Evolutionary conservation across 75 land plant genomes (phyloP), one percentile per base, ranked within the genome.

Genomic region (Pinus taeda): DNA sequence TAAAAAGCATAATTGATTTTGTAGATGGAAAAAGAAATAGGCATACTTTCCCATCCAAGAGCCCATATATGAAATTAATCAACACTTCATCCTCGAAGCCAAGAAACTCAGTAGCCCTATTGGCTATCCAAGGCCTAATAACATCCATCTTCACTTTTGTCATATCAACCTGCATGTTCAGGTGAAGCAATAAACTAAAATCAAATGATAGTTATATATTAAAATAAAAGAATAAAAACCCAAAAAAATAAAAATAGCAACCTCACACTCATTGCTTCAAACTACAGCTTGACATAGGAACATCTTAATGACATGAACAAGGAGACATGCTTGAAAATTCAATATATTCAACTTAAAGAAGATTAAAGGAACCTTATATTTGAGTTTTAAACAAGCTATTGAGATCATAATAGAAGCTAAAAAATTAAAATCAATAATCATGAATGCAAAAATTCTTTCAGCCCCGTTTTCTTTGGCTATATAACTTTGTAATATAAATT

Each of bases 41-140:
- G 26, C 80, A 55, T 85, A 90, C 99, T 92, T 97, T 97, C 49
- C 86, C 93, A 33, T 97, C 99, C 11, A 97, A 84, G 60, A 95
- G 87, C 6, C 91, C 93, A 78, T 89, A 92, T 57, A 97, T 90
- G 69, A 95, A 97, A 77, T 97, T 97, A 74, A 97, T 97, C n/a
- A 97, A 86, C 57, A 97, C 99, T 85, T 97, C 99, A 76, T 97
- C 99, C 79, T 97, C 99, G 60, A 97, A 94, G 3, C 98, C 99
- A 12, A 97, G 88, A 24, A 97, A 88, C 86, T 97, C 95, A 11
- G 99, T 97, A 12, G 87, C 93, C 79, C 99, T 79, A n/a, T 75
- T 91, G 1, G 98, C 99, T 81, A 97, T 95, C 99, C 99, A 97
- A 13, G 99, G 99, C 55, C 78, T 78, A 17, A 97, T 83, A 22